Evolutionary conservation across 352 stramenopile species (phyloP), one percentile per base, ranked within the genome.

Genomic region (Phytophthora melonis): DNA sequence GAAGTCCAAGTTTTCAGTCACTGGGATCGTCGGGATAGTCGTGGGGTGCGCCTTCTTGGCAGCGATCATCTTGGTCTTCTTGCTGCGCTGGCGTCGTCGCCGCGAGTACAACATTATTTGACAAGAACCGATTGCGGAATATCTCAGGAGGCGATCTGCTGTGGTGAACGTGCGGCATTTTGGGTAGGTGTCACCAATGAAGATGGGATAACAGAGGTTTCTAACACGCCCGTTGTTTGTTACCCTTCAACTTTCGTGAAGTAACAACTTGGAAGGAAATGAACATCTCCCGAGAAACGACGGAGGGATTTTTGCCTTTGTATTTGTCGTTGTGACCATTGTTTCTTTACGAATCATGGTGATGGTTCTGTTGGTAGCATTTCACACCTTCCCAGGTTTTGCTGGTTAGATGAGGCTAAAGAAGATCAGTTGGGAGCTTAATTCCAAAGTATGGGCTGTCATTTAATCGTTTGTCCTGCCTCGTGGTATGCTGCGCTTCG

Each of bases 91-190:
- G 39, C 75, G 76, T 41, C 80, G 81, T 25, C 84, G 70, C 23
- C 58, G 57, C 18, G 87, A 82, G 2, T 94, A 94, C 58, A 79
- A 86, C 5, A 65, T 74, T 3, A 87, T 93, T 39, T 89, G 65
- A 82, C 13, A 39, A 68, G 30, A 5, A 11, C 21, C 39, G 9
- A 36, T 8, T 36, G 39, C 11, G 9, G 45, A 21, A n/a, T 32
- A 57, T 11, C 47, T 47, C 47, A 45, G 43, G 27, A 65, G 30
- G 11, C 30, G 30, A 36, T 11, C 30, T 36, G 30, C 39, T 7
- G 32, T 16, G 23, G 13, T 62, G 70, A 32, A 65, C 9, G 45
- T n/a, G 49, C 45, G 23, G 23, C 21, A 45, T 16, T 45, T 63
- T 61, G 58, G 71, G 57, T 72, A 72, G 49, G 50, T 50, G 43